Evolutionary conservation across 345 rosid genomes (phyloP).

Genomic region (Lepidium aucheri): DNA sequence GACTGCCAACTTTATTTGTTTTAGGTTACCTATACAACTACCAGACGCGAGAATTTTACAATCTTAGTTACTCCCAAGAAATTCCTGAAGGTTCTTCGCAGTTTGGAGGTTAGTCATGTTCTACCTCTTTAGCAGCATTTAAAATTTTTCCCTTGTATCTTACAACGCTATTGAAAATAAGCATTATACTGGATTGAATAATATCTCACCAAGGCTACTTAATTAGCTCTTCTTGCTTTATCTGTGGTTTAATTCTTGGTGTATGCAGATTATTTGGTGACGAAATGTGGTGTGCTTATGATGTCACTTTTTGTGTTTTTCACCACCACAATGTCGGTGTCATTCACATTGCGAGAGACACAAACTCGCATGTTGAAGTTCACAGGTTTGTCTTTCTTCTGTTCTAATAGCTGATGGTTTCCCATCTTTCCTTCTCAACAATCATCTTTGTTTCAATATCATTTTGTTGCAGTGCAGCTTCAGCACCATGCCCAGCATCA

Average conservation of each 20-base stretch:
- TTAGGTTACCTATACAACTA: conserved; percentile 81
- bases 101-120: conserved; percentile 67
- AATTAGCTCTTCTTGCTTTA: conserved; percentile 1
- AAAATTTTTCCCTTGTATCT: not conserved
- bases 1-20: conserved; percentile 2
- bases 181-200: not conserved
- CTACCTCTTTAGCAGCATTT: not conserved
- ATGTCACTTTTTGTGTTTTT: conserved; percentile 97
- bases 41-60: conserved; percentile 87
- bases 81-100: conserved; percentile 71
- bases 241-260: not conserved
- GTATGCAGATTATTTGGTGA: conserved; percentile 87
- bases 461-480: conserved; percentile 89
- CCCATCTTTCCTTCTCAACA: conserved; percentile 4
- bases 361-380: conserved; percentile 97
- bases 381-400: conserved; percentile 53
- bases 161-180: not conserved
- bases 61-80: conserved; percentile 88
- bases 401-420: not conserved
- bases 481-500: conserved; percentile 98
- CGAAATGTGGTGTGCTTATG: conserved; percentile 97
- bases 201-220: not conserved
- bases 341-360: conserved; percentile 95
- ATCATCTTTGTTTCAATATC: conserved; percentile 26
- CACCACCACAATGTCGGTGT: conserved; percentile 98